Evolutionary conservation across 352 stramenopile genomes (phyloP).

Genomic region (Thalassiosira exigua): DNA sequence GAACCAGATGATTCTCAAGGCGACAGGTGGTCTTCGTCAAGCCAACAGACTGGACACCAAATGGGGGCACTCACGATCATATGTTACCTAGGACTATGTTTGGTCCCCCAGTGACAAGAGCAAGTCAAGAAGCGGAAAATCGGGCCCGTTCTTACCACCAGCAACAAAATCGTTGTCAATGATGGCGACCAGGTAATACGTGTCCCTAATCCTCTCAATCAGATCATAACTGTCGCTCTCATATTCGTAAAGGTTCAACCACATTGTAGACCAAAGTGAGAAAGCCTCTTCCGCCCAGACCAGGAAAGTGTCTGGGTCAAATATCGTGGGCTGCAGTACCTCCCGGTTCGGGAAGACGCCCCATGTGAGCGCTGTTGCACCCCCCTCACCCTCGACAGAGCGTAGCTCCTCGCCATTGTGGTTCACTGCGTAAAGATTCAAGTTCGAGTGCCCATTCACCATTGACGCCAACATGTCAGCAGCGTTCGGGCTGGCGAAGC

Average conservation of each 20-base stretch:
- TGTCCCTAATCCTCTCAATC: conserved; percentile 94
- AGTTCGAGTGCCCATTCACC: conserved; percentile 85
- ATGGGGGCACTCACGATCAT: no score
- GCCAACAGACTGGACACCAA: no score
- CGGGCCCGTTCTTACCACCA: conserved; percentile 2
- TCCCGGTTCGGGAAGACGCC: conserved; percentile 92
- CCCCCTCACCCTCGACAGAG: conserved; percentile 80
- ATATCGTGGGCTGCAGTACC: conserved; percentile 96
- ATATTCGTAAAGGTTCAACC: conserved; percentile 95
- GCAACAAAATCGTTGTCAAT: conserved; percentile 97
- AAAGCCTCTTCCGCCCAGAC: conserved; percentile 96
- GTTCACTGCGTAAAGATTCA: conserved; percentile 85
- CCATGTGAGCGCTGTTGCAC: conserved; percentile 96
- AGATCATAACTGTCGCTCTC: conserved; percentile 89
- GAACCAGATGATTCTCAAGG: no score
- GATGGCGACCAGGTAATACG: conserved; percentile 97
- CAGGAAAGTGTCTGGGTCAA: conserved; percentile 96
- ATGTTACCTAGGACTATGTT: no score
- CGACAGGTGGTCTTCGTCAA: no score
- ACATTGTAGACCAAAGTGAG: conserved; percentile 94
- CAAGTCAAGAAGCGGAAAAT: background rate
- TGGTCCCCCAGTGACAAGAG: no score
- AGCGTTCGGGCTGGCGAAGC: conserved; percentile 93
- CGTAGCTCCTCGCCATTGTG: conserved; percentile 72
- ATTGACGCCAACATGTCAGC: conserved; percentile 85